Percentiles rank a stretch among this genome's conserved stretches.
Evolutionary conservation across 177 flowering plant species (phyloP).

Genomic region (Vitis hybrid): DNA sequence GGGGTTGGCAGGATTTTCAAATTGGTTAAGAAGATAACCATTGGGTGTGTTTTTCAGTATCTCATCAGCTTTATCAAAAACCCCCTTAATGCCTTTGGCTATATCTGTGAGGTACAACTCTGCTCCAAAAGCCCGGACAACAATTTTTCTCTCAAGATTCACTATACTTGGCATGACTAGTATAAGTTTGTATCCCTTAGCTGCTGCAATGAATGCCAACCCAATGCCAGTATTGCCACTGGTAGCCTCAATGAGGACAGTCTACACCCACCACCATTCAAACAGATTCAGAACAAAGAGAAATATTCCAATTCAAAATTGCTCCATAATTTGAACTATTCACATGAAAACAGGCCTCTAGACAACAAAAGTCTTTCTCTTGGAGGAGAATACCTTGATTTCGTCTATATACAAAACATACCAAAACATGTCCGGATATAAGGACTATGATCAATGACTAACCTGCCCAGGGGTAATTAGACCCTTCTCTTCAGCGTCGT

Average conservation of each 20-base stretch:
- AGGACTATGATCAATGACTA: neutral
- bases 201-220: constrained; percentile 52
- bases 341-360: too few relatives aligned
- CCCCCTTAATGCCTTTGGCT: constrained; percentile 46
- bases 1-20: constrained; percentile 58
- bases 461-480: constrained; percentile 48
- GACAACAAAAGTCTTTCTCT: too few relatives aligned
- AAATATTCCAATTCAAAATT: neutral
- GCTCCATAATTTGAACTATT: too few relatives aligned
- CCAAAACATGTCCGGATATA: too few relatives aligned
- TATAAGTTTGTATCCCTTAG: constrained; percentile 49
- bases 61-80: constrained; percentile 45
- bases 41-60: constrained; percentile 42
- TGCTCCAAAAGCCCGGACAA: constrained; percentile 53
- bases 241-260: constrained; percentile 49
- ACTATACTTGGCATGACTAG: constrained; percentile 47
- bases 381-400: too few relatives aligned
- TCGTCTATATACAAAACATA: too few relatives aligned
- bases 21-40: constrained; percentile 45
- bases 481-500: constrained; percentile 45
- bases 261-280: constrained; percentile 23
- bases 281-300: neutral
- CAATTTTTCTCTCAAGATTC: constrained; percentile 46
- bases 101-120: constrained; percentile 49
- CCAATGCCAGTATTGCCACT: constrained; percentile 58